Evolutionary conservation across 352 stramenopile genomes (phyloP), one percentile per base, ranked within the genome.

Genomic region (Phytophthora lateralis): DNA sequence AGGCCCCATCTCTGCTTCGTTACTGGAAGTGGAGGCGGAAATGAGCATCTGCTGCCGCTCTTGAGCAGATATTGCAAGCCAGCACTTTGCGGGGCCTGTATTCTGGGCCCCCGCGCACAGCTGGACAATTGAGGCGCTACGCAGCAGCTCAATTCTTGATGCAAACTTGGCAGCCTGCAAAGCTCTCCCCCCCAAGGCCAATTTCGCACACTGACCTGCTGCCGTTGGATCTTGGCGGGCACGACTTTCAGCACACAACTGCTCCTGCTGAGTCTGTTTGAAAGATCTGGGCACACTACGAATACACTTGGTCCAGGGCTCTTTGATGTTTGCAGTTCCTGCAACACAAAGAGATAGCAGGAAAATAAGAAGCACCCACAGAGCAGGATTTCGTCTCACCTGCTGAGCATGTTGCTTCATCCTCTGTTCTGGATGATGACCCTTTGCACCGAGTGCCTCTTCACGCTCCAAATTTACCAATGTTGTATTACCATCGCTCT

Each of bases 41-140:
- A 21, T 21, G 14, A 68, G 55, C 35, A 71, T 58, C 45, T 68
- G 46, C n/a, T 79, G 74, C 8, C 68, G 62, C 32, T 75, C 24
- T 57, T 71, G 57, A 0, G 46, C 38, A 6, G 74, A 56, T 29
- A 81, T 48, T 4, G 57, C 45, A 1, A 68, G 32, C 81, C 81
- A 91, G n/a, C 81, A 89, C 17, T 53, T 55, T n/a, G 69, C 79
- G 24, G 77, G 81, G 11, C 56, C 71, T 29, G 26, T 51, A 34
- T 49, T 53, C 2, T 34, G 46, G 10, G 57, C 48, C 20, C 20
- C 20, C 7, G 69, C 34, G 43, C 73, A 82, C 7, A 80, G 55
- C 42, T 62, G 42, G 10, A 71, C 52, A 38, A 83, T 63, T 11
- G 61, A 62, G 0, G 26, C 61, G 10, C 30, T 50, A 24, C 66